A percentile compares a stretch with the other conserved stretches of the same genome.
Evolutionary conservation across 1,284 basidiomycete genomes (phyloP).

Genomic region (Phellopilus nigrolimitatus): DNA sequence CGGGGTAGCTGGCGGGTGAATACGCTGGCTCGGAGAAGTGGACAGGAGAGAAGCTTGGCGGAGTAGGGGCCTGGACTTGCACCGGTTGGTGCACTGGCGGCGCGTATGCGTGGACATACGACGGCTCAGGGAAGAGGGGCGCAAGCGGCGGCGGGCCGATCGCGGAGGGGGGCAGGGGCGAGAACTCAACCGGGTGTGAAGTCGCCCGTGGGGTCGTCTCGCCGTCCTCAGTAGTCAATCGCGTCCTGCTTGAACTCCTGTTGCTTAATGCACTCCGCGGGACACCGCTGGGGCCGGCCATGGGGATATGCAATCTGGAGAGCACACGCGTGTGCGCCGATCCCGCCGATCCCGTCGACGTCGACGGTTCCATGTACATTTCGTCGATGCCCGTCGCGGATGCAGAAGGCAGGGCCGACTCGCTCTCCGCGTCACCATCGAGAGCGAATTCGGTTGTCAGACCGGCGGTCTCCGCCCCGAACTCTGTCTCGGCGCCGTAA

Average conservation of each 20-base stretch:
- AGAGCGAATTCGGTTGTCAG: not conserved
- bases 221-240: constrained; percentile 2
- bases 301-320: constrained; percentile 9
- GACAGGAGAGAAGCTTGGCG: no score
- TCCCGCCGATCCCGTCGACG: constrained; percentile 8
- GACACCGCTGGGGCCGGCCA: not conserved
- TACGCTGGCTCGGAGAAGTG: not conserved
- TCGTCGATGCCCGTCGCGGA: constrained; percentile 4
- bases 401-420: not conserved
- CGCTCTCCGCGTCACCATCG: constrained; percentile 9
- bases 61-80: no score
- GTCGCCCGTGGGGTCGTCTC: constrained; percentile 11
- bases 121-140: not conserved
- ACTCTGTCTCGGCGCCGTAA: not conserved
- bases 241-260: not conserved
- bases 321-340: constrained; percentile 5
- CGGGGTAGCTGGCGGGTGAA: not conserved
- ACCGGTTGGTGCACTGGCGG: no score
- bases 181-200: constrained; percentile 2
- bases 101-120: no score
- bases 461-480: not conserved
- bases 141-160: not conserved
- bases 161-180: constrained; percentile 2
- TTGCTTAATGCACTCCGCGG: not conserved
- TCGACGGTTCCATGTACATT: constrained; percentile 20